These are phyloP conservation scores for Actinomortierella wolfii DNA, from an alignment of 371 early-diverging fungal genomes.

Conservation along the genomic window DNA sequence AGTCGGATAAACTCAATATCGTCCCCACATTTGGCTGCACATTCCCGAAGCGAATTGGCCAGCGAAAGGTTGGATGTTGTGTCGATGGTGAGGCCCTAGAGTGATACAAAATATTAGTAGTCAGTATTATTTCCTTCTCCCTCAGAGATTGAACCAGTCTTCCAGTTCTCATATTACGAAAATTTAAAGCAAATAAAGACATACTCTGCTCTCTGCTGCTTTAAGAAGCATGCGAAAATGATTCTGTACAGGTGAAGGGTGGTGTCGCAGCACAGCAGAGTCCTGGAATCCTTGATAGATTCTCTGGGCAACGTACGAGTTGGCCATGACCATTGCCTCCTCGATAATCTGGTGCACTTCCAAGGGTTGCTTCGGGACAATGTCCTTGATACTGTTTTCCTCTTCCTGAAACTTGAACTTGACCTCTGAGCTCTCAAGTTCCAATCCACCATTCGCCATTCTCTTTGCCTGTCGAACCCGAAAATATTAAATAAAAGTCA, in stretches of 20 bases:
- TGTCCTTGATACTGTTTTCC: slow-evolving; percentile 65
- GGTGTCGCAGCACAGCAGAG: slow-evolving; percentile 88
- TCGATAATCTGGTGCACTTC: slow-evolving; percentile 96
- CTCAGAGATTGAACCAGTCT: too few species aligned
- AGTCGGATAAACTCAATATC: slow-evolving; percentile 64
- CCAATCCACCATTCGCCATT: slow-evolving; percentile 67
- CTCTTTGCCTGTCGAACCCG: slow-evolving; percentile 64
- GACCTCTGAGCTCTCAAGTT: slow-evolving; percentile 76
- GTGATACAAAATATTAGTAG: background rate
- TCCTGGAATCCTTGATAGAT: slow-evolving; percentile 82
- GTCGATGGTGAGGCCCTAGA: slow-evolving; percentile 65
- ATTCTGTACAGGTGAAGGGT: slow-evolving; percentile 70
- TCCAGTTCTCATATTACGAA: too few species aligned
- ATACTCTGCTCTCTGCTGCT: slow-evolving; percentile 63
- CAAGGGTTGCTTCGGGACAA: slow-evolving; percentile 77
- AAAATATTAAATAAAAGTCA: too few species aligned
- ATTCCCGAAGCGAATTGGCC: slow-evolving; percentile 58
- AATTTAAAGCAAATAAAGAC: background rate
- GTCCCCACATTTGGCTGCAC: slow-evolving; percentile 43
- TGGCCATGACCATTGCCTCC: slow-evolving; percentile 99
- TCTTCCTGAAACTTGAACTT: slow-evolving; percentile 71
- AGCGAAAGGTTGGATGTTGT: slow-evolving; percentile 70
- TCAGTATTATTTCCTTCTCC: too few species aligned
- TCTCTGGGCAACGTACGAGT: slow-evolving; percentile 89
- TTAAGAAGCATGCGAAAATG: slow-evolving; percentile 73